Base-by-base conservation (phyloP, 306 rosid genomes). In the Amphicarpaea edgeworthii region DNA sequence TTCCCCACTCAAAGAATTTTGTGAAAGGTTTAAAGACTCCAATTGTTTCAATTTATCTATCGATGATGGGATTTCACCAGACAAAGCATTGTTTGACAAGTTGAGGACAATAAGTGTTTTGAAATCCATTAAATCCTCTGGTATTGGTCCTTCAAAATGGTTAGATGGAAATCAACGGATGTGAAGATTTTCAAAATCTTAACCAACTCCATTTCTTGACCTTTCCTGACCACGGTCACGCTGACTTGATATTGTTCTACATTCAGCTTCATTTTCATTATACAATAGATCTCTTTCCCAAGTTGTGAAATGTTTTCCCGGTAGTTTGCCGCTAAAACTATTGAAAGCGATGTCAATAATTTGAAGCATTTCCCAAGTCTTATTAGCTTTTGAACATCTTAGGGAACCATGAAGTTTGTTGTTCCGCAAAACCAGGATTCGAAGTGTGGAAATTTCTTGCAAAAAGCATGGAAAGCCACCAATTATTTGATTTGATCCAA, bases 261-360 rank as follows among this genome's bases (percentile, higher is more conserved):
- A 40, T 40, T 3, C 45, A 40, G 0, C 45, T 40, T 40, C 45
- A 10, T 40, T 2, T 40, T 8, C 12, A 1, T 40, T 10, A 40
- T 9, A 3, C 12, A 1, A 1, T 34, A 34, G 12, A 40, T 40
- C 7, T 40, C 12, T 40, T 40, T 40, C 7, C 12, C 45, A 10
- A 8, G 12, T 40, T 9, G 0, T 61, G 45, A 87, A 50, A 42
- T 3, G 24, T 32, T 1, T 21, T 46, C 12, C 34, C 2, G 77
- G 82, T 16, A 87, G 10, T 6, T 12, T 3, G 1, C 85, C 87
- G 5, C 3, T 74, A 17, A 87, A 87, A 34, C 57, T 67, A 65
- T 87, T 87, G 62, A 21, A 73, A 28, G 89, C 89, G 0, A 83
- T 0, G 34, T 89, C 88, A 3, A 80, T 2, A 9, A 85, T 87